A percentile compares a stretch with the other conserved stretches of the same genome.
phyloP scores from a whole-genome alignment of 495 filamentous ascomycete species.

The Extremus antarcticus region DNA sequence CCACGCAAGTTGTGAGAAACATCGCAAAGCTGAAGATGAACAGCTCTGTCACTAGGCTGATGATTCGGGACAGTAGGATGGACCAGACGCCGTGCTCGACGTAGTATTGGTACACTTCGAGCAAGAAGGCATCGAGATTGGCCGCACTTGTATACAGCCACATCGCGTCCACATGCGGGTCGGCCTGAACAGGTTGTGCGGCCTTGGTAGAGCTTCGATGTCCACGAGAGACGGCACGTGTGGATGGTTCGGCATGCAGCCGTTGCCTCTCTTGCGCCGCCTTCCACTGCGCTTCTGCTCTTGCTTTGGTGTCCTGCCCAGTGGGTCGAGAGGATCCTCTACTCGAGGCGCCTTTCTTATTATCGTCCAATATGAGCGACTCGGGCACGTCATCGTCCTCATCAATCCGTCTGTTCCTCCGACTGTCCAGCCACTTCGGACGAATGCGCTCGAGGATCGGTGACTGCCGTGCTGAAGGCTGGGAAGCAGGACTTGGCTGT shows the following conservation, averaged over 20 bases:
- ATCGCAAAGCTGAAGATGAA: constrained; percentile 80
- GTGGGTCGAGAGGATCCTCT: not conserved
- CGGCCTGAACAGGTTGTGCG: constrained; percentile 21
- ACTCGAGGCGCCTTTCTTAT: constrained; percentile 19
- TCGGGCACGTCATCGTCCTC: constrained; percentile 84
- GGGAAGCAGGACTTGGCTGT: not conserved
- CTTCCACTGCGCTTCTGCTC: constrained; percentile 55
- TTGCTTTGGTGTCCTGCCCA: constrained; percentile 30
- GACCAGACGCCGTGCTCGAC: constrained; percentile 79
- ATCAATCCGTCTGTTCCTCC: constrained; percentile 32
- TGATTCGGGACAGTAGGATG: constrained; percentile 57
- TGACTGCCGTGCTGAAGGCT: not conserved
- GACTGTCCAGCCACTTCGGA: constrained; percentile 6
- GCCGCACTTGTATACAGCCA: constrained; percentile 93
- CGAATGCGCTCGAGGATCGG: constrained; percentile 1
- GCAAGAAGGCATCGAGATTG: constrained; percentile 83
- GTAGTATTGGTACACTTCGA: constrained; percentile 86
- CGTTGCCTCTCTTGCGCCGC: constrained; percentile 50
- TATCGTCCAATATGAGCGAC: constrained; percentile 68
- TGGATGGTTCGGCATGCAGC: constrained; percentile 40
- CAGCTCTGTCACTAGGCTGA: constrained; percentile 65
- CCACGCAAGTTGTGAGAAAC: constrained; percentile 77
- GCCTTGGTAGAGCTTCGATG: not conserved
- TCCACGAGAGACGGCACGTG: not conserved
- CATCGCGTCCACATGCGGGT: constrained; percentile 74